Conservation (phyloP, 2,329 filamentous ascomycete species). For the Chrysoporthe deuterocubensis region DNA sequence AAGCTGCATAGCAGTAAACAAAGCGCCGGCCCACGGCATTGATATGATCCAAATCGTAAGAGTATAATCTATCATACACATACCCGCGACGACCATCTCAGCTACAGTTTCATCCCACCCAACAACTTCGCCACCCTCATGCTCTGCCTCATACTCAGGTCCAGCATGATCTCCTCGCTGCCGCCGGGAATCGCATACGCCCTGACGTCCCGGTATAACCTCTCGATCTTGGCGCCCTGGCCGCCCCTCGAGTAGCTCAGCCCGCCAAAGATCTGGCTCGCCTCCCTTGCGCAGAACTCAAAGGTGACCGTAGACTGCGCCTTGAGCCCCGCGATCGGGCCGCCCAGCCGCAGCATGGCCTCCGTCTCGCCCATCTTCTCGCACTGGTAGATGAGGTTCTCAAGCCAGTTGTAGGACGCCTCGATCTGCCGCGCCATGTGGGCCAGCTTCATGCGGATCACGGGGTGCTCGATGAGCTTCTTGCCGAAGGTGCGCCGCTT, state of each 20-base stretch:
- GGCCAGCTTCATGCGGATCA: slow-evolving; percentile 96
- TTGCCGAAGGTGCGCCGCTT: slow-evolving; percentile 97
- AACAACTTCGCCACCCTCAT: slow-evolving; percentile 86
- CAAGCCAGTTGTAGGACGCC: slow-evolving; percentile 94
- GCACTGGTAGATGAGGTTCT: slow-evolving; percentile 93
- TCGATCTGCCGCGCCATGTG: slow-evolving; percentile 99
- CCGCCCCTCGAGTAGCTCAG: slow-evolving; percentile 90
- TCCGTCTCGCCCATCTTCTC: slow-evolving; percentile 91
- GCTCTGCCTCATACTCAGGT: slow-evolving; percentile 77
- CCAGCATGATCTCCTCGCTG: slow-evolving; percentile 91
- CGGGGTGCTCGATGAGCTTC: slow-evolving; percentile 93
- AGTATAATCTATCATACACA: not conserved
- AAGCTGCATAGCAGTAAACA: not conserved
- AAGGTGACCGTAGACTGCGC: slow-evolving; percentile 93
- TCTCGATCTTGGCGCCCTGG: slow-evolving; percentile 93
- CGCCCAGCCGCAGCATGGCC: slow-evolving; percentile 93
- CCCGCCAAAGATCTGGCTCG: slow-evolving; percentile 96
- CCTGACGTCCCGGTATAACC: slow-evolving; percentile 91
- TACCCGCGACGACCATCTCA: not conserved
- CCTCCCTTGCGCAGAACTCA: slow-evolving; percentile 96
- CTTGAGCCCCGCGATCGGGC: slow-evolving; percentile 91
- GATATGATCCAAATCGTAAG: not conserved
- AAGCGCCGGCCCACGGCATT: not conserved
- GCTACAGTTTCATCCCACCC: slow-evolving; percentile 86
- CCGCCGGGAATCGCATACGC: slow-evolving; percentile 97